Evolutionary conservation across 2,329 filamentous ascomycete species (phyloP).

Genomic region (Monosporascus cannonballus): DNA sequence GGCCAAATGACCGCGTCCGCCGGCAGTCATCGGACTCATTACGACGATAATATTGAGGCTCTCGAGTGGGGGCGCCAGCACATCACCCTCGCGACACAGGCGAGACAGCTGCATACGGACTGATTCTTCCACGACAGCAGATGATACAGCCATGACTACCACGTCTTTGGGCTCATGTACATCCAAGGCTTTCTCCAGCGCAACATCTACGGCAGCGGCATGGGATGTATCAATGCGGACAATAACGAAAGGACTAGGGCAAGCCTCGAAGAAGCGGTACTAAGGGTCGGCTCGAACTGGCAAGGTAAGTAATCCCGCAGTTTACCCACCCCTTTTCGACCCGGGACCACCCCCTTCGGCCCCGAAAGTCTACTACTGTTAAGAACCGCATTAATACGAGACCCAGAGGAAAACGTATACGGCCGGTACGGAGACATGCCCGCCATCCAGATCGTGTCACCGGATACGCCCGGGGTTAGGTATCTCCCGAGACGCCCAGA

Average conservation of each 20-base stretch:
- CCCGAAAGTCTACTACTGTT: neutral
- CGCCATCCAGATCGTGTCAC: neutral
- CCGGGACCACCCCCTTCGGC: neutral
- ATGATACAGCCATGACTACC: neutral
- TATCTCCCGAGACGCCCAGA: neutral
- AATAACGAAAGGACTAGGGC: neutral
- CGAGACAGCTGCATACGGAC: neutral
- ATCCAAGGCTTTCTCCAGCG: neutral
- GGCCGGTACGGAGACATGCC: neutral
- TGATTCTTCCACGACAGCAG: neutral
- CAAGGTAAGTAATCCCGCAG: neutral
- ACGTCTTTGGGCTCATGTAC: neutral
- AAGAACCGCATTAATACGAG: neutral
- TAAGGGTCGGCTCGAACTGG: neutral
- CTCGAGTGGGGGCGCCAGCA: neutral
- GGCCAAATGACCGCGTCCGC: too few species aligned
- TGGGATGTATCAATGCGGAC: neutral
- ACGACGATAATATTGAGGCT: neutral
- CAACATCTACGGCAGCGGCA: neutral
- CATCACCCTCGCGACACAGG: neutral
- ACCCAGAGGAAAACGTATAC: neutral
- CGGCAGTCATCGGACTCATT: too few species aligned
- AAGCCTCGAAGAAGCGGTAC: neutral
- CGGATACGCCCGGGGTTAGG: neutral
- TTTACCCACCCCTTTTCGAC: neutral